Base-by-base conservation (phyloP, 495 filamentous ascomycete species). In the Aspergillus asperescens region DNA sequence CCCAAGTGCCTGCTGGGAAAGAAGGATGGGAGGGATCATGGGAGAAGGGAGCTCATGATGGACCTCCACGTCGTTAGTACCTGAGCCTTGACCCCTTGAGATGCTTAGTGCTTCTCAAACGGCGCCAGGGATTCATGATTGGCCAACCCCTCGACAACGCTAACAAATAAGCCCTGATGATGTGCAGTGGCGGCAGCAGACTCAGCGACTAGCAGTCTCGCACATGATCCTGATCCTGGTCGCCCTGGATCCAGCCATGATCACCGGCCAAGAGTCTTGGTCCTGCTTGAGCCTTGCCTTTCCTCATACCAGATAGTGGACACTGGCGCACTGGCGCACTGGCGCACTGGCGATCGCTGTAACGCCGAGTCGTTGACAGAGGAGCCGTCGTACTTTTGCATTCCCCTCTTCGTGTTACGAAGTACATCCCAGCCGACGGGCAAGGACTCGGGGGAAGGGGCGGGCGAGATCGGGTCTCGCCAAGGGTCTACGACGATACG, bases 81-180 rank as follows among this genome's bases (percentile, higher is more conserved):
- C 39, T 42, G 39, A 25, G 39, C 39, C 39, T 42, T 12, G 39
- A 42, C 39, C 25, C 22, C 39, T 27, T 42, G 19, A 35, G 32
- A 12, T 15, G 32, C 32, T 16, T 10, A 31, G 4, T 24, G 19
- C 18, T 5, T 7, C 7, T 19, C 3, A 28, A 16, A 29, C 41
- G 18, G 3, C 24, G 7, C 25, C 13, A 13, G n/a, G 23, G 25
- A 31, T 31, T 18, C 13, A 8, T 44, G 41, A 44, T 44, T 44
- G 41, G 41, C 24, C 24, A 31, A 13, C 20, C n/a, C 25, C 7
- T 27, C 9, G 15, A 44, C 15, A 46, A 22, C 16, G n/a, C 44
- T 47, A 47, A 41, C 19, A 27, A 44, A 44, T 50, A 44, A 55
- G 55, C 44, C 41, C 54, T 42, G 47, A 59, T 64, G 62, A 61